These are phyloP conservation scores for Phanerochaete carnosa DNA, from an alignment of 768 basidiomycete genomes.

Conservation along the genomic window DNA sequence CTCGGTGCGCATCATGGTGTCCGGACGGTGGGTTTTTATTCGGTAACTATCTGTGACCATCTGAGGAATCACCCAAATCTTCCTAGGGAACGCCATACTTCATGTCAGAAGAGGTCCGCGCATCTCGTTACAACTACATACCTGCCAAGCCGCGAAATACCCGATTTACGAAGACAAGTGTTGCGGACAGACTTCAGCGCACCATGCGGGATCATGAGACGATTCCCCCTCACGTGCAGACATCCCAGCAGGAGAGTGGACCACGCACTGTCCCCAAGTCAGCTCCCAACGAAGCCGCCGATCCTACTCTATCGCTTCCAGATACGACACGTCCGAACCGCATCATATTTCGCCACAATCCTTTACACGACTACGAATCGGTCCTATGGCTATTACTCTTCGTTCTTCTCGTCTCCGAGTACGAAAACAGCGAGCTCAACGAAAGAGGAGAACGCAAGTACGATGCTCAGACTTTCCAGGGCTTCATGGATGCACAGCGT, in stretches of 20 bases:
- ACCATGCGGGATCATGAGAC: neutral
- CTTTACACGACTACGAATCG: neutral
- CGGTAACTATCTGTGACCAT: too few species aligned
- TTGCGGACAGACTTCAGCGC: neutral
- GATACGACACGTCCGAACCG: neutral
- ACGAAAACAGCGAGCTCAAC: too few species aligned
- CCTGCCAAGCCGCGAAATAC: neutral
- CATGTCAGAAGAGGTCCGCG: neutral
- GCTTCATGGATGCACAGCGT: too few species aligned
- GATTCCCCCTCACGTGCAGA: neutral
- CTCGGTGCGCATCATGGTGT: neutral
- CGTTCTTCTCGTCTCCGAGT: neutral
- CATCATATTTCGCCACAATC: neutral
- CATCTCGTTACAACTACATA: neutral
- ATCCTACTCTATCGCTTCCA: neutral
- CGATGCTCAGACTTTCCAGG: too few species aligned
- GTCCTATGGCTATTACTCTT: neutral
- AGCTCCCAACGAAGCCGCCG: neutral
- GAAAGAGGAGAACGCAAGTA: too few species aligned
- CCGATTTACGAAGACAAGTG: too few species aligned
- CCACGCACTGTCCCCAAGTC: neutral
- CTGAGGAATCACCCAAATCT: neutral
- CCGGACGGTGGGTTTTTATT: neutral
- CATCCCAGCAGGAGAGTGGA: neutral
- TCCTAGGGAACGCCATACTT: constrained; percentile 1